Evolutionary conservation across 768 basidiomycete genomes (phyloP).

Genomic region (Collybia sp.): DNA sequence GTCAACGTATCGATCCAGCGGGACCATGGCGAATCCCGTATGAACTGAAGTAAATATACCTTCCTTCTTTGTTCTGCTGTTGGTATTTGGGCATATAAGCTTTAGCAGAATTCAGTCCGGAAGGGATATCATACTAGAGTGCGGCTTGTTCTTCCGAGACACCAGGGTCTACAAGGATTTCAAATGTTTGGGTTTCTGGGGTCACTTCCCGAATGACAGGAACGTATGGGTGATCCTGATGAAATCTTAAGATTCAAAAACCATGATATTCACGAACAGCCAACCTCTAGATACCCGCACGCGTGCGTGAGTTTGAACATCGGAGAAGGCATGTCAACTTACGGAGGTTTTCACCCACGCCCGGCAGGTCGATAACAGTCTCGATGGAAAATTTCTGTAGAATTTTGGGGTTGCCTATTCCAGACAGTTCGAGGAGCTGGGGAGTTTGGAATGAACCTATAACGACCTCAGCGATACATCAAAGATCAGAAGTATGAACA

Average conservation of each 20-base stretch:
- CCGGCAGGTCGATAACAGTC: conserved; percentile 24
- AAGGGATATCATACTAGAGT: no score
- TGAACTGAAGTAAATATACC: no score
- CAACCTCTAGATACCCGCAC: background rate
- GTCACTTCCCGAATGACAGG: conserved; percentile 21
- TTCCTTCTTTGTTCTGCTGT: no score
- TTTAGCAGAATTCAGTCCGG: no score
- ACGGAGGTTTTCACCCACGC: conserved; percentile 28
- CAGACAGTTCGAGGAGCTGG: conserved; percentile 28
- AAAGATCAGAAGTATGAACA: background rate
- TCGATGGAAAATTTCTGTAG: conserved; percentile 17
- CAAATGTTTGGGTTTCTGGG: conserved; percentile 11
- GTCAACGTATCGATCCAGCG: no score
- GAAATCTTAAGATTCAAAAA: conserved; percentile 18
- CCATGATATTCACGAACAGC: conserved; percentile 14
- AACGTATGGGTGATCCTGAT: conserved; percentile 18
- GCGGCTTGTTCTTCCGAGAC: background rate
- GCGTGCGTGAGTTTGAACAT: background rate
- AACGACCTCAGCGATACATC: conserved; percentile 15
- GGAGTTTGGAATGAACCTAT: conserved; percentile 24
- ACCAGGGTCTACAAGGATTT: conserved; percentile 6
- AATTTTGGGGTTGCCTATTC: conserved; percentile 19
- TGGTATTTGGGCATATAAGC: no score
- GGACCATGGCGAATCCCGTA: no score
- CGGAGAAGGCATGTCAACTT: conserved; percentile 16